A percentile compares a stretch with the other conserved stretches of the same genome.
Evolutionary conservation across 441 rosid genomes (phyloP).

Genomic region (Populus hybrid): DNA sequence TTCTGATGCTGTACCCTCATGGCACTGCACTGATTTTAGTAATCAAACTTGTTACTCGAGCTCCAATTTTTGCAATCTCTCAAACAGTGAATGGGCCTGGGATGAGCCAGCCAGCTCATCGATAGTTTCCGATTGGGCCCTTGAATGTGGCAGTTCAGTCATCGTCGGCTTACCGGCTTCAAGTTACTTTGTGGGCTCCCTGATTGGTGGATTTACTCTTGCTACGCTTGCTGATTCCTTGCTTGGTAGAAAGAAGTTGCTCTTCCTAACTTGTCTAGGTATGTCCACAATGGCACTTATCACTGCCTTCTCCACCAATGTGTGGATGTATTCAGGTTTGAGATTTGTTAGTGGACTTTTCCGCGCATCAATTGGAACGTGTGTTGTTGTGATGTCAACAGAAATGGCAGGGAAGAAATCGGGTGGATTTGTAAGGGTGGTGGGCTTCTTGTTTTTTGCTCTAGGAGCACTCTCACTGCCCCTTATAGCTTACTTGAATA

Average conservation of each 20-base stretch:
- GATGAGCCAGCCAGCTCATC: background rate
- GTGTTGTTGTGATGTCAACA: background rate
- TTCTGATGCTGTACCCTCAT: conserved; percentile 19
- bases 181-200: conserved; percentile 11
- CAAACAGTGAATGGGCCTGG: conserved; percentile 5
- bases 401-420: background rate
- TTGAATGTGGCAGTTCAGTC: conserved; percentile 9
- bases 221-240: conserved; percentile 1
- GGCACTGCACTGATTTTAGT: conserved; percentile 3
- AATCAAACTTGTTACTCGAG: background rate
- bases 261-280: background rate
- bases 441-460: background rate
- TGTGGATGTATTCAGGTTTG: background rate
- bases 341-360: background rate
- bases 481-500: background rate
- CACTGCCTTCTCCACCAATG: background rate
- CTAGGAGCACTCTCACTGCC: background rate
- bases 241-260: background rate
- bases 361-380: background rate
- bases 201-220: conserved; percentile 4
- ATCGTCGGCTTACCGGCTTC: conserved; percentile 12
- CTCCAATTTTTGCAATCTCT: background rate
- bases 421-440: background rate
- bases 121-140: conserved; percentile 16
- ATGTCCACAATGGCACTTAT: background rate